Percentiles rank a stretch among this genome's conserved stretches.
phyloP scores from a whole-genome alignment of 164 flowering plant genomes.

The Umbellularia californica region DNA sequence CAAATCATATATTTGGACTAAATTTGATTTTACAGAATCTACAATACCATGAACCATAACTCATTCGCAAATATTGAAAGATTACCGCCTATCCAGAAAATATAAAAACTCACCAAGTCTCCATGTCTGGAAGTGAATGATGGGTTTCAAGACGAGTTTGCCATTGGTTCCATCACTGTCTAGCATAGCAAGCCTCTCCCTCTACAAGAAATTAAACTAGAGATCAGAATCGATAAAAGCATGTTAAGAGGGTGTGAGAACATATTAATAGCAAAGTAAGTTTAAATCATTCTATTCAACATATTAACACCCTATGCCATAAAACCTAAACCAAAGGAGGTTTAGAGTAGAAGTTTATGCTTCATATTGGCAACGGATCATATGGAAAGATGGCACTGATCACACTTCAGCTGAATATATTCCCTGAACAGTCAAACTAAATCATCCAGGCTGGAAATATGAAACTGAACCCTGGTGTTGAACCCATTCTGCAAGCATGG shows the following conservation, averaged over 20 bases:
- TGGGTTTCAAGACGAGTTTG: slow-evolving; percentile 61
- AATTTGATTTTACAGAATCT: background rate
- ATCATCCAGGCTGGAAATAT: background rate
- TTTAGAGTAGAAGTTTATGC: background rate
- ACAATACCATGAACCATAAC: background rate
- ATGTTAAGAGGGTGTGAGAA: background rate
- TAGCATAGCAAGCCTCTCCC: slow-evolving; percentile 57
- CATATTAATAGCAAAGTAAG: background rate
- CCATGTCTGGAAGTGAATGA: slow-evolving; percentile 84
- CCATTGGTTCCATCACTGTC: slow-evolving; percentile 56
- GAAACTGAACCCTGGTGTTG: background rate
- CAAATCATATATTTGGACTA: background rate
- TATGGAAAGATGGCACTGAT: too few species aligned
- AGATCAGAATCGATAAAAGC: background rate
- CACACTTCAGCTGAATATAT: too few species aligned
- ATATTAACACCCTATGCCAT: background rate
- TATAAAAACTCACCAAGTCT: slow-evolving; percentile 63
- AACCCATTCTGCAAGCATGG: too few species aligned
- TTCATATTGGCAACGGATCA: too few species aligned
- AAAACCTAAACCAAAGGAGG: background rate
- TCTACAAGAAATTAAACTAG: slow-evolving; percentile 36
- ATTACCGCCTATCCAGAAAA: background rate
- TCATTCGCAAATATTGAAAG: background rate
- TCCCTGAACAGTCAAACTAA: background rate
- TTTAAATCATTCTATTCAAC: background rate